Conservation (phyloP, 1,284 basidiomycete genomes). For the Coniophora puteana region DNA sequence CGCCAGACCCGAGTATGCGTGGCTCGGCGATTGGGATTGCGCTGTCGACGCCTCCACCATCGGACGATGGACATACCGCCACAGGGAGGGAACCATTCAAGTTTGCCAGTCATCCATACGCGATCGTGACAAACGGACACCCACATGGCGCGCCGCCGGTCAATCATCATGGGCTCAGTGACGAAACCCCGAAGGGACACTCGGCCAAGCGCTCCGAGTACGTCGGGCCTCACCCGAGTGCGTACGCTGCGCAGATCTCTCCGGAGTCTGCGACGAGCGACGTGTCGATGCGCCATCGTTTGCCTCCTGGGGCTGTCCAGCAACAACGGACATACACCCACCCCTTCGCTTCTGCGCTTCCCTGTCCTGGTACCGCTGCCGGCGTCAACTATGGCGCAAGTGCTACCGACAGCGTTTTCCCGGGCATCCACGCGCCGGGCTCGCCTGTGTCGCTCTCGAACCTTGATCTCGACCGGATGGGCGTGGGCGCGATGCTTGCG, state of each 20-base stretch:
- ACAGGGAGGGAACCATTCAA: constrained; percentile 31
- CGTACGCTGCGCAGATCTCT: constrained; percentile 19
- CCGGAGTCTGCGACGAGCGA: constrained; percentile 26
- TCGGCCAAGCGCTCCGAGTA: constrained; percentile 33
- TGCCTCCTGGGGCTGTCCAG: constrained; percentile 41
- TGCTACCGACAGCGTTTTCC: too few relatives aligned
- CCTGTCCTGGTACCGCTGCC: background rate
- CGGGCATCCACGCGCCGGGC: too few relatives aligned
- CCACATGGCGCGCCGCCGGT: constrained; percentile 24
- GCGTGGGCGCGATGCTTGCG: too few relatives aligned
- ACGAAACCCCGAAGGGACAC: constrained; percentile 9
- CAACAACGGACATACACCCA: constrained; percentile 15
- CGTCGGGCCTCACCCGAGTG: constrained; percentile 44
- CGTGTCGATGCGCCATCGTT: constrained; percentile 43
- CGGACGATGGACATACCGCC: constrained; percentile 29
- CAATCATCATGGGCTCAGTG: constrained; percentile 8
- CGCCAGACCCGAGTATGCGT: constrained; percentile 15
- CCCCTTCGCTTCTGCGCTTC: constrained; percentile 29
- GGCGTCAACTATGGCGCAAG: too few relatives aligned
- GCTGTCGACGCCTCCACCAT: constrained; percentile 53
- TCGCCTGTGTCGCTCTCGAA: too few relatives aligned
- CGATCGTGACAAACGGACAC: constrained; percentile 43
- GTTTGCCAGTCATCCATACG: constrained; percentile 56
- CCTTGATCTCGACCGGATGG: too few relatives aligned
- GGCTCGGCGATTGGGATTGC: constrained; percentile 58